phyloP scores from a whole-genome alignment of 208 protist species.

The Wallacemonas sp. region DNA sequence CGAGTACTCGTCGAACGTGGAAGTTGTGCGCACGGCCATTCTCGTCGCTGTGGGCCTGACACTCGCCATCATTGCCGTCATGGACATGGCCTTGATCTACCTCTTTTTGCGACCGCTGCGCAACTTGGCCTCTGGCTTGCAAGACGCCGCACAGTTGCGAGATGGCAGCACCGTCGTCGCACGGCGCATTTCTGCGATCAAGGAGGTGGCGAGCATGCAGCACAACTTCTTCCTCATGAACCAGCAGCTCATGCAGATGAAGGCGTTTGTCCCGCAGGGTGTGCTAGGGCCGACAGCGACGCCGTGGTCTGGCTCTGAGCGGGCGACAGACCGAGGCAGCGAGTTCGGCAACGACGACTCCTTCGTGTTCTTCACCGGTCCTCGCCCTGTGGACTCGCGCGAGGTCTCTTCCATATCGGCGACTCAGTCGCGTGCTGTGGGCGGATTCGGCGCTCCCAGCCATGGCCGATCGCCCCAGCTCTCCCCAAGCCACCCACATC shows the following conservation, averaged over 20 bases:
- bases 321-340: neutral
- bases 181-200: slow-evolving; percentile 27
- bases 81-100: slow-evolving; percentile 39
- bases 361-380: slow-evolving; percentile 8
- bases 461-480: neutral
- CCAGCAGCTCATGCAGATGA: slow-evolving; percentile 57
- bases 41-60: slow-evolving; percentile 22
- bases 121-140: slow-evolving; percentile 30
- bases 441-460: neutral
- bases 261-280: slow-evolving; percentile 46
- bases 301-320: slow-evolving; percentile 1
- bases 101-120: slow-evolving; percentile 42
- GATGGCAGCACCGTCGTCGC: slow-evolving; percentile 31
- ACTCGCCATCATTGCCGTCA: slow-evolving; percentile 22
- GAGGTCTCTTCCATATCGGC: slow-evolving; percentile 3
- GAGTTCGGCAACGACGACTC: slow-evolving; percentile 13
- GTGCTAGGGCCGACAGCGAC: slow-evolving; percentile 24
- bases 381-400: slow-evolving; percentile 6
- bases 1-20: slow-evolving; percentile 21
- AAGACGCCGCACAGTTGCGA: slow-evolving; percentile 35
- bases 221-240: slow-evolving; percentile 48
- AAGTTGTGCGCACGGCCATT: slow-evolving; percentile 9
- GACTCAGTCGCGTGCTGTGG: neutral
- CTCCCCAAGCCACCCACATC: neutral
- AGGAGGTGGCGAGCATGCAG: slow-evolving; percentile 57